These are phyloP conservation scores for Alternaria arborescens DNA, from an alignment of 2,329 filamentous ascomycete genomes.

Conservation along the genomic window DNA sequence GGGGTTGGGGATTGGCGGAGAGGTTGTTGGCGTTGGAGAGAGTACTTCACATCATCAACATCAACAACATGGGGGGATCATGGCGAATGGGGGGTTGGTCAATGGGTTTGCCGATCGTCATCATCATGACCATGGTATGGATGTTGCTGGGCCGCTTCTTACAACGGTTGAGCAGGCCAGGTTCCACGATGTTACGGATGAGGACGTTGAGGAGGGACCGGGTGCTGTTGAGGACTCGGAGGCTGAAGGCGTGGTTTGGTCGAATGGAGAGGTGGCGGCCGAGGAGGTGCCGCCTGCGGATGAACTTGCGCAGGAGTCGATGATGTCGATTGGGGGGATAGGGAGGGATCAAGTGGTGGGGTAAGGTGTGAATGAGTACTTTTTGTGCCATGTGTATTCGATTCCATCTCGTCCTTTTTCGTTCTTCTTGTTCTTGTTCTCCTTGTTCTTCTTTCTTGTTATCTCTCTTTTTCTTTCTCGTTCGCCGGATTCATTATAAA, in stretches of 20 bases:
- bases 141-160: slow-evolving; percentile 2
- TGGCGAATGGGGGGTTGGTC: background rate
- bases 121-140: background rate
- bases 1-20: slow-evolving; percentile 47
- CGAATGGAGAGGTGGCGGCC: slow-evolving; percentile 17
- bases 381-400: background rate
- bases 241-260: slow-evolving; percentile 19
- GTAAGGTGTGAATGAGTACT: background rate
- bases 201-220: slow-evolving; percentile 23
- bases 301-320: background rate
- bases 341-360: background rate
- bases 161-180: slow-evolving; percentile 7
- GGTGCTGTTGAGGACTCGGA: slow-evolving; percentile 20
- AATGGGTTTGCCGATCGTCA: background rate
- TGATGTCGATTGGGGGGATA: background rate
- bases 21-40: background rate
- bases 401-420: background rate
- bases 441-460: background rate
- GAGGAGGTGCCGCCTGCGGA: slow-evolving; percentile 16
- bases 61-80: too few species aligned
- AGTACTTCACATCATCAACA: too few species aligned
- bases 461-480: too few species aligned
- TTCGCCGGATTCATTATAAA: too few species aligned
- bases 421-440: background rate
- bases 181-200: background rate